A percentile compares a stretch with the other conserved stretches of the same genome.
These are phyloP conservation scores for Mycothermus thermophilus DNA, from an alignment of 495 filamentous ascomycete genomes.

Conservation along the genomic window DNA sequence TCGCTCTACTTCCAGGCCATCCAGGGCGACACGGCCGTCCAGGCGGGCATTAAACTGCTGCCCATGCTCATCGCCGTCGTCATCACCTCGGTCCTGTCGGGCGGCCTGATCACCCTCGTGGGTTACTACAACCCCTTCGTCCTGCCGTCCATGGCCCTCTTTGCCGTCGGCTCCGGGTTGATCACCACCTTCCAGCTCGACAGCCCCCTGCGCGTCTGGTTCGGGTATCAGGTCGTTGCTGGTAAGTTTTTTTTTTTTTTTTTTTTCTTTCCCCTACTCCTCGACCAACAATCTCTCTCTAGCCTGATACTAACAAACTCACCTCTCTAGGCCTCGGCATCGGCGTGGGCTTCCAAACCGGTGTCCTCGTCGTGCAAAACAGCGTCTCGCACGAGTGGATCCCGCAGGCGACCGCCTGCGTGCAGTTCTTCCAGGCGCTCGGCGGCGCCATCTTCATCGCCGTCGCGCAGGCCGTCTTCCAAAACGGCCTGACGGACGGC, in stretches of 20 bases:
- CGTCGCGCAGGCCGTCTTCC: slow-evolving; percentile 52
- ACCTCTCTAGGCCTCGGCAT: slow-evolving; percentile 23
- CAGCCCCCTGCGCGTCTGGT: slow-evolving; percentile 34
- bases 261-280: not conserved
- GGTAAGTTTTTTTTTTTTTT: slow-evolving; percentile 8
- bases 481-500: slow-evolving; percentile 38
- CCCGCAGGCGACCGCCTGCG: slow-evolving; percentile 46
- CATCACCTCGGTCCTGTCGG: slow-evolving; percentile 33
- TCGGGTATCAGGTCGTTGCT: slow-evolving; percentile 40
- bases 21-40: slow-evolving; percentile 51
- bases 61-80: slow-evolving; percentile 59
- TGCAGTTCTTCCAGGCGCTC: slow-evolving; percentile 54
- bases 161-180: slow-evolving; percentile 36
- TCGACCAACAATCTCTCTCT: too few relatives aligned
- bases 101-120: slow-evolving; percentile 29
- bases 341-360: slow-evolving; percentile 30
- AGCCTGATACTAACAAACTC: not conserved
- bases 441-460: slow-evolving; percentile 59
- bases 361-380: slow-evolving; percentile 41
- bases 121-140: slow-evolving; percentile 43
- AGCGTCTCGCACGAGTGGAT: slow-evolving; percentile 40
- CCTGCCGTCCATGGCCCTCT: slow-evolving; percentile 28
- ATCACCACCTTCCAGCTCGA: slow-evolving; percentile 33
- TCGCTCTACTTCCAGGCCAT: slow-evolving; percentile 89
- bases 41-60: slow-evolving; percentile 66